Base-by-base conservation (phyloP, 2,329 filamentous ascomycete species). In the Paraphoma sp. region DNA sequence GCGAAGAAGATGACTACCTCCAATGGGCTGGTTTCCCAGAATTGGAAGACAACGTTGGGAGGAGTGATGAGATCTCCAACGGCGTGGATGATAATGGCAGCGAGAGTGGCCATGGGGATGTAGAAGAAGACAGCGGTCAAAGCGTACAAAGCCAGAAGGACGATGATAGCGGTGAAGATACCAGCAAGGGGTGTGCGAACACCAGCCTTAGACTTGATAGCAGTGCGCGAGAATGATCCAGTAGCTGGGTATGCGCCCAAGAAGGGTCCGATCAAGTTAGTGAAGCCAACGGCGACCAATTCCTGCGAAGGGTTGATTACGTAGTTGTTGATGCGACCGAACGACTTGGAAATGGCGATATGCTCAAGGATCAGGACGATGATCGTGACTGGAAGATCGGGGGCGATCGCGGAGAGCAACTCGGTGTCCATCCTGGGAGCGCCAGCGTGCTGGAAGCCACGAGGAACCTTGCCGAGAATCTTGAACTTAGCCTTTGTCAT, bases 311-410 rank as follows among this genome's bases (percentile, higher is more conserved):
- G 93, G 67, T 97, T 89, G 73, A 99, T 97, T 14, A 87, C 89
- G 78, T 99, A 99, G 80, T 97, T 96, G 81, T 97, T 98, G 68
- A 97, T 86, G 56, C 94, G 87, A 9, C 95, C 95, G 66, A 99
- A 98, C 0, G 94, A 97, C 76, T 98, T 99, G 16, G 93, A 92
- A 61, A 98, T 97, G 46, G 94, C 93, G 68, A 98, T 97, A 74
- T 98, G 94, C 78, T 98, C 95, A 59, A 98, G 96, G 36, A 98
- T 83, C 54, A 98, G 83, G n/a, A 99, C 93, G 63, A 98, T 96
- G 50, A 97, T 88, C 0, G 90, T 89, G 7, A 91, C 90, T 0
- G 95, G 95, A 4, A 98, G 81, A 62, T 97, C 84, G 43, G 82
- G 81, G 1, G 85, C 82, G 70, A 96, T 92, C 0, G 86, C 79